Base-by-base conservation (phyloP, 106 monocot species). In the Chionographis japonica region DNA sequence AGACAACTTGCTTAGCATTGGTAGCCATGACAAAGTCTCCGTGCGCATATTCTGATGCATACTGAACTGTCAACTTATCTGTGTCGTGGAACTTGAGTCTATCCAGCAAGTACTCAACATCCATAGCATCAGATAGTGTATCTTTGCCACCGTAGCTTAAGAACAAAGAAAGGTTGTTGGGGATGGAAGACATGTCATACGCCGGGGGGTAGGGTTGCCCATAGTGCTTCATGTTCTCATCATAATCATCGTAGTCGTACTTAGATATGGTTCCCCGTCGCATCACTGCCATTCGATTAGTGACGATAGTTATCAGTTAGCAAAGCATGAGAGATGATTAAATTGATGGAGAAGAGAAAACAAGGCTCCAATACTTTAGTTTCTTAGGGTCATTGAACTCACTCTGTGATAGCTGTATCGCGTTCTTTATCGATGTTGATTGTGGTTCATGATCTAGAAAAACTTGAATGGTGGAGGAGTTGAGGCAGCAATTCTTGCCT, bases 71-170 rank as follows among this genome's bases (percentile, higher is more conserved):
- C 37, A 75, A 40, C 41, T 75, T 74, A 4, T 50, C 42, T 13
- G 10, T 19, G 4, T 60, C 18, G 39, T 79, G 78, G 3, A 14
- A 52, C 15, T 62, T 71, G 36, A 84, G 74, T 17, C 49, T 35
- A 6, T 60, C 37, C 8, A 84, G 37, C 64, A 79, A 36, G 37
- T 19, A 66, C 41, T 68, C 1, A 0, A 76, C 84, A 18, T 84
- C 79, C 1, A n/a, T 9, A 0, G 12, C 65, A 15, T 70, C 71
- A 0, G 84, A 84, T 2, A 76, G 75, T 0, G 4, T 2, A 37
- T 84, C 84, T 59, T 46, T 11, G 15, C 80, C 79, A 3, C 80
- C 84, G 27, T 76, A 65, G 8, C 67, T 58, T 12, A 84, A 12
- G 42, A 84, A 76, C 4, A 79, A 37, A 17, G 84, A 79, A 8